Base-by-base conservation (phyloP, 2,329 filamentous ascomycete species). In the Ilyonectria robusta region DNA sequence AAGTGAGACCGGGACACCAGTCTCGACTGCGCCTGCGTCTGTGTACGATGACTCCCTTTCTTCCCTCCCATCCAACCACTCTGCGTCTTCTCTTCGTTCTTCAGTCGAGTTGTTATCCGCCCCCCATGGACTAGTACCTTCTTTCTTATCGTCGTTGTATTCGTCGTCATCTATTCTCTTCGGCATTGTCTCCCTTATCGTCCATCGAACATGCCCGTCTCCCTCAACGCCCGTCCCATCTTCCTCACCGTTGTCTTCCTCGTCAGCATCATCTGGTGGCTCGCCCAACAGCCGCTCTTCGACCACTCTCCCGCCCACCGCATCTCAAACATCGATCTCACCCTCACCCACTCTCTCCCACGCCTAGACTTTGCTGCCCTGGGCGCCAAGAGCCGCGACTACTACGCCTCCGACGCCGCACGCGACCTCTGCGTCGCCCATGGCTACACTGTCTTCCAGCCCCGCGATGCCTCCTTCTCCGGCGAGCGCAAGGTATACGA, bases 401-500 rank as follows among this genome's bases (percentile, higher is more conserved):
- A 74, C 65, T 81, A 79, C 44, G 66, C 73, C 17, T 80, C 78
- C 1, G 66, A 74, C 1, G 72, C 72, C 7, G 77, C 78, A 21
- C 72, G 56, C 26, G 69, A 73, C 2, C 75, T 80, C 35, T 81
- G 80, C 67, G 69, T 70, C 6, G 71, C 78, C 15, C 79, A 81
- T 40, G 78, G 78, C 35, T 81, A 79, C 63, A 61, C 70, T 4
- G 70, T 77, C 62, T 80, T 79, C 42, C 56, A 65, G 17, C 76
- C 79, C 2, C 61, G 23, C 29, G 60, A 70, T 21, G 53, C 46
- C 40, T 62, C 74, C 26, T 48, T 57, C 6, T 64, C 70, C 6
- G 73, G 74, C 42, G 71, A 75, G 57, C 78, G 77, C 71, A 80
- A 78, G 62, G 69, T 80, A 31, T 80, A 79, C 66, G 90, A 92